Conservation (phyloP, 1,139 yeast species). For the Tardiomyces digboiensis region DNA sequence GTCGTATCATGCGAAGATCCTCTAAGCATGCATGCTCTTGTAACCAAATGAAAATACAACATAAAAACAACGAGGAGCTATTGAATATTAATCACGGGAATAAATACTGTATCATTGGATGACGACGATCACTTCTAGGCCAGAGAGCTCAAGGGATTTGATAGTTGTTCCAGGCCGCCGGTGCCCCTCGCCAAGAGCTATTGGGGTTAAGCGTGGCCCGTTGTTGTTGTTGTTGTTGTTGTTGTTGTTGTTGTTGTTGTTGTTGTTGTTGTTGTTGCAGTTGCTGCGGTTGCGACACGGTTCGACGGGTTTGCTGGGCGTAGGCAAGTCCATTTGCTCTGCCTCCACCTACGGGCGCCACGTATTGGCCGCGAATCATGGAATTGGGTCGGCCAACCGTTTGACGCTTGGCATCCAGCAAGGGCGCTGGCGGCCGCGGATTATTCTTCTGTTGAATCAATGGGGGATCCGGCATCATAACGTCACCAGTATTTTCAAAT, state of each 20-base stretch:
- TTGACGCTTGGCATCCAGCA: neutral
- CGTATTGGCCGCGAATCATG: neutral
- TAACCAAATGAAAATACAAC: too few species aligned
- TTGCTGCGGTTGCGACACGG: neutral
- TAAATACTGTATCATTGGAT: too few species aligned
- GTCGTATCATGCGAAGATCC: slow-evolving; percentile 22
- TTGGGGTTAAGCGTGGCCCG: too few species aligned
- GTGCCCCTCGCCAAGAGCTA: neutral
- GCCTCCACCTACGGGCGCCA: neutral
- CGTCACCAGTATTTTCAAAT: neutral
- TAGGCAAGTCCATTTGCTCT: neutral
- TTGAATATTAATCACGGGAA: too few species aligned
- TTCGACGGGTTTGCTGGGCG: too few species aligned
- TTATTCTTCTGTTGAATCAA: neutral
- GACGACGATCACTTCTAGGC: too few species aligned
- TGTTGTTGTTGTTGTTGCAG: too few species aligned
- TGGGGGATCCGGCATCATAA: neutral
- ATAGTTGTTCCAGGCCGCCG: slow-evolving; percentile 1
- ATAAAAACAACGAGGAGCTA: too few species aligned
- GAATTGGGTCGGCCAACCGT: neutral
- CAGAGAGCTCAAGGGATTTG: neutral
- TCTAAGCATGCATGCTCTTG: too few species aligned
- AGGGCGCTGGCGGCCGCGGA: neutral
- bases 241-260: too few species aligned
- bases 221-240: too few species aligned